Evolutionary conservation across 2,329 filamentous ascomycete genomes (phyloP), one percentile per base, ranked within the genome.

Genomic region (Pseudocercospora crystallina): DNA sequence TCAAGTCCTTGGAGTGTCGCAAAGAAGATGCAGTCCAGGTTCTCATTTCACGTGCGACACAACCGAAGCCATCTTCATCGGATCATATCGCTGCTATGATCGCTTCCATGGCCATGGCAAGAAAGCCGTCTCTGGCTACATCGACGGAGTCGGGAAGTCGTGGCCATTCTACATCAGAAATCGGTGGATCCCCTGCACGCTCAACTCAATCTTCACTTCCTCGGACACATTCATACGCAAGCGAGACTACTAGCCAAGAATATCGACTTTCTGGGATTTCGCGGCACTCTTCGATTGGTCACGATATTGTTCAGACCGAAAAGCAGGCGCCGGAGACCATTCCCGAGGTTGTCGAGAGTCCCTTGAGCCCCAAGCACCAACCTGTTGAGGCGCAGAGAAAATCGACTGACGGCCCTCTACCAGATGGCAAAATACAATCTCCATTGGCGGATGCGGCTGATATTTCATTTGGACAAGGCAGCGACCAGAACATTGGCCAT

Each of bases 1-100:
- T 68, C 30, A 67, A 66, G 41, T 62, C 61, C 5, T 48, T 68
- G 10, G 62, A 66, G 14, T 66, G 62, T 37, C 48, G 58, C 14
- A 65, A 62, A 44, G 65, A 68, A 41, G 62, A 63, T 26, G 61
- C 61, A 1, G 56, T 65, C 14, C 37, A 53, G 32, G 53, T 52
- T 5, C 51, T 64, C 26, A 51, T 61, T 30, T 53, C 56, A 8
- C 53, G 56, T 37, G 35, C 53, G 12, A 53, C 54, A 7, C 49
- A 56, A 20, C 20, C 41, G 11, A 53, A 48, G 35, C 43, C 29
- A 36, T 48, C 48, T 11, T 50, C 52, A 8, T 30, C 50, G n/a
- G 55, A 56, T 34, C 54, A 51, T 38, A 55, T 55, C 15, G 47
- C 55, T 29, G 49, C 53, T 13, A 58, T 60, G 46, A 56, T 56